Evolutionary conservation across 495 filamentous ascomycete species (phyloP).

Genomic region (Polyplosphaeria fusca): DNA sequence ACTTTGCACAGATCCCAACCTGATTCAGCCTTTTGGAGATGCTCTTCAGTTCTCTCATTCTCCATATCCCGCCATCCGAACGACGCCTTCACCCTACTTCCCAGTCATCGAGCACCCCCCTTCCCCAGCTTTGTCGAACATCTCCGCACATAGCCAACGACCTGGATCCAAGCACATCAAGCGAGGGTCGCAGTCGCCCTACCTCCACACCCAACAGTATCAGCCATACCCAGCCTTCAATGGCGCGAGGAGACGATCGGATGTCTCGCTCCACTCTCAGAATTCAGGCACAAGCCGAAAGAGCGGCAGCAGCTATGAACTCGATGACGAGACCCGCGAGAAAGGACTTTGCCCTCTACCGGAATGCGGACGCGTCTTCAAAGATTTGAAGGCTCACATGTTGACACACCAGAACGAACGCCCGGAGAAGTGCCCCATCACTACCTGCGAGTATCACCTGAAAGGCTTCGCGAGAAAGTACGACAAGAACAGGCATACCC

Average conservation of each 20-base stretch:
- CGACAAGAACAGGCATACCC: conserved; percentile 96
- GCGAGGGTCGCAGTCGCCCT: conserved; percentile 43
- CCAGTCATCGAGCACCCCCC: conserved; percentile 38
- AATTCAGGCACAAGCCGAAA: conserved; percentile 54
- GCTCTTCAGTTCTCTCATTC: conserved; percentile 33
- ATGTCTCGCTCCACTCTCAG: conserved; percentile 56
- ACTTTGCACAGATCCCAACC: conserved; percentile 54
- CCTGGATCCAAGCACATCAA: conserved; percentile 32
- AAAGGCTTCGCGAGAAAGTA: conserved; percentile 98
- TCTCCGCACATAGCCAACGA: conserved; percentile 31
- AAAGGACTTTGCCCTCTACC: conserved; percentile 76
- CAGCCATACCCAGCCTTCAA: conserved; percentile 41
- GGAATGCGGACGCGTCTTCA: conserved; percentile 87
- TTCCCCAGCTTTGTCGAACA: conserved; percentile 37
- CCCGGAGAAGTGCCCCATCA: conserved; percentile 94
- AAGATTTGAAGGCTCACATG: conserved; percentile 93
- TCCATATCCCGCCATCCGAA: conserved; percentile 35
- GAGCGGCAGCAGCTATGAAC: conserved; percentile 49
- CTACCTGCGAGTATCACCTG: conserved; percentile 88
- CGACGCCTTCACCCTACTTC: conserved; percentile 35
- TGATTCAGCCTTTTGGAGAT: conserved; percentile 51
- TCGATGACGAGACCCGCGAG: conserved; percentile 61
- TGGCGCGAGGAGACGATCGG: conserved; percentile 52
- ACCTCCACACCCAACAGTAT: conserved; percentile 39
- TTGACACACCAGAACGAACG: conserved; percentile 91